A percentile compares a stretch with the other conserved stretches of the same genome.
These are phyloP conservation scores for Russula foetens DNA, from an alignment of 768 basidiomycete genomes.

Conservation along the genomic window DNA sequence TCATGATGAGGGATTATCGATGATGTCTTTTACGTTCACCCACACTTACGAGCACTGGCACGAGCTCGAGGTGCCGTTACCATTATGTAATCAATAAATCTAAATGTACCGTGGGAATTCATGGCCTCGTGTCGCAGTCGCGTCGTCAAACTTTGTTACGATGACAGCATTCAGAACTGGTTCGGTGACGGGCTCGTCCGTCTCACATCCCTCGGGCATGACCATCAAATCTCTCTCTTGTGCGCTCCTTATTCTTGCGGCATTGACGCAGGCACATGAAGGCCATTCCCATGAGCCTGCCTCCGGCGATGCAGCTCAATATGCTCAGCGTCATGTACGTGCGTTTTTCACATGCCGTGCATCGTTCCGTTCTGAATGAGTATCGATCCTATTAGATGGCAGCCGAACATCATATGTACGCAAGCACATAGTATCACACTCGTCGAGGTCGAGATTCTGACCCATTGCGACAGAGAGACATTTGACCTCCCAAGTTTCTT, in stretches of 20 bases:
- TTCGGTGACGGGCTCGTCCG: too few relatives aligned
- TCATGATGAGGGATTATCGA: neutral
- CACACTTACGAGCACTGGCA: too few relatives aligned
- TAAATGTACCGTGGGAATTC: neutral
- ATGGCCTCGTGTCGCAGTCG: too few relatives aligned
- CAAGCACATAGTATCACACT: neutral
- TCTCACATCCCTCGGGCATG: constrained; percentile 1
- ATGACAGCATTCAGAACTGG: too few relatives aligned
- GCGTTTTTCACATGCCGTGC: neutral
- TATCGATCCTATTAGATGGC: constrained; percentile 56
- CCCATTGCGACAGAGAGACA: constrained; percentile 47
- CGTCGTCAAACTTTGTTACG: neutral
- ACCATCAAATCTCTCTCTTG: constrained; percentile 8
- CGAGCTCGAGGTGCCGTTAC: neutral
- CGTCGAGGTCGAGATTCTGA: constrained; percentile 3
- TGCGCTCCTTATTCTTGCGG: constrained; percentile 1
- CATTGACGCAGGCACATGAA: constrained; percentile 44
- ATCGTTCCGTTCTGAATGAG: neutral
- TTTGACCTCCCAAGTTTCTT: constrained; percentile 89
- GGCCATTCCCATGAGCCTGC: constrained; percentile 22
- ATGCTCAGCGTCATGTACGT: constrained; percentile 88
- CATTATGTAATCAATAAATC: neutral
- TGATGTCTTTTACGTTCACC: too few relatives aligned
- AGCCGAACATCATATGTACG: constrained; percentile 78
- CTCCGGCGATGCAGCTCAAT: constrained; percentile 31